Percentiles rank a stretch among this genome's conserved stretches.
These are phyloP conservation scores for Fusarium tjaetaba DNA, from an alignment of 2,329 filamentous ascomycete species.

Conservation along the genomic window DNA sequence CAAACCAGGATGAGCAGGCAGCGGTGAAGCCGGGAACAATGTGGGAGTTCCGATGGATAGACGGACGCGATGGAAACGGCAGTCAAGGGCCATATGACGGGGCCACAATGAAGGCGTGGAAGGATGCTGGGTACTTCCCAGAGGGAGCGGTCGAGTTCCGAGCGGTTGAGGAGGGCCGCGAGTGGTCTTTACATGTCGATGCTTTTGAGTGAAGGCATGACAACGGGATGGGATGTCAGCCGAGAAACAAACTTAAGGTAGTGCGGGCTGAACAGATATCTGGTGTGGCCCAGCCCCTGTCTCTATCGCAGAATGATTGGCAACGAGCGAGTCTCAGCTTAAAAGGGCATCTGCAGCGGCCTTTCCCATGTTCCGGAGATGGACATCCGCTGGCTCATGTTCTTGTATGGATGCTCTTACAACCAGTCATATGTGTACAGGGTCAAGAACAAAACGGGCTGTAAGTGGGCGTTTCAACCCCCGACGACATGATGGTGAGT, in stretches of 20 bases:
- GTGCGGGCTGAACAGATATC: constrained; percentile 21
- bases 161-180: constrained; percentile 61
- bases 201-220: constrained; percentile 58
- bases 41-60: constrained; percentile 95
- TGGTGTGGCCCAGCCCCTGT: constrained; percentile 13
- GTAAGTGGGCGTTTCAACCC: constrained; percentile 20
- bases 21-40: constrained; percentile 39
- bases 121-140: constrained; percentile 88
- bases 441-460: constrained; percentile 23
- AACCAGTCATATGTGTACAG: constrained; percentile 32
- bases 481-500: constrained; percentile 31
- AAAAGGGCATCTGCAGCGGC: constrained; percentile 23
- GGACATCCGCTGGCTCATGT: constrained; percentile 14
- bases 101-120: constrained; percentile 89
- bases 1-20: constrained; percentile 35
- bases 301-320: constrained; percentile 23
- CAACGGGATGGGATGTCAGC: constrained; percentile 25
- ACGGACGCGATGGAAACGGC: constrained; percentile 81
- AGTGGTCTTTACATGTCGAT: constrained; percentile 61
- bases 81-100: constrained; percentile 89
- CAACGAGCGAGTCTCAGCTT: constrained; percentile 13
- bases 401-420: constrained; percentile 30
- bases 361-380: constrained; percentile 26
- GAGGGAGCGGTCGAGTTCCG: constrained; percentile 81
- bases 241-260: constrained; percentile 11